These are phyloP conservation scores for Ormosia semicastrata DNA, from an alignment of 306 rosid genomes.

Conservation along the genomic window DNA sequence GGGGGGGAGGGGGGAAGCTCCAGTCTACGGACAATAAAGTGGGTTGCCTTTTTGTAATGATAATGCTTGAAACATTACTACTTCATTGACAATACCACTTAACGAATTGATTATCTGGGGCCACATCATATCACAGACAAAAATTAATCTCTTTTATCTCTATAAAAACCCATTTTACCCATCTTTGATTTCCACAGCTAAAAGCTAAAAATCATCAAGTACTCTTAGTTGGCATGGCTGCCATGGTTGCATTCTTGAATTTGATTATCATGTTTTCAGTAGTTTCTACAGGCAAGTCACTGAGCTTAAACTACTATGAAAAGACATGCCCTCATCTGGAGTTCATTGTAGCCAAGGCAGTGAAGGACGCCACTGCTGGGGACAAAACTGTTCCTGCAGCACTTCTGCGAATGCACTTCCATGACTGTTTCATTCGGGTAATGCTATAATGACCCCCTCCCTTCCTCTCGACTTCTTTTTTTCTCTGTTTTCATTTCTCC, in stretches of 20 bases:
- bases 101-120: conserved; percentile 41
- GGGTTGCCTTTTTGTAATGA: conserved; percentile 36
- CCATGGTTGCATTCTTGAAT: conserved; percentile 42
- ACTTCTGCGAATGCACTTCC: conserved; percentile 77
- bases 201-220: conserved; percentile 21
- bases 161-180: conserved; percentile 41
- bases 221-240: conserved; percentile 40
- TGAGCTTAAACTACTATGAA: conserved; percentile 67
- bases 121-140: conserved; percentile 35
- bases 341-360: conserved; percentile 43
- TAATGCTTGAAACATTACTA: conserved; percentile 63
- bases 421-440: conserved; percentile 83
- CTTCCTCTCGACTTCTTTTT: neutral
- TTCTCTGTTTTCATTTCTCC: neutral
- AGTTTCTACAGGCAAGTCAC: conserved; percentile 43
- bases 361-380: conserved; percentile 30
- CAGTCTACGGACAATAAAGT: conserved; percentile 24
- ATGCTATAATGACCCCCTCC: neutral
- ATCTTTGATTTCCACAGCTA: conserved; percentile 25
- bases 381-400: conserved; percentile 89
- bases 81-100: conserved; percentile 30
- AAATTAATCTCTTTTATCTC: conserved; percentile 15
- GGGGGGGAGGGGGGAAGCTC: neutral
- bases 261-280: conserved; percentile 44
- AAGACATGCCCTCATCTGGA: conserved; percentile 74